Base-by-base conservation (phyloP, 164 flowering plant genomes). In the Platanus orientalis region DNA sequence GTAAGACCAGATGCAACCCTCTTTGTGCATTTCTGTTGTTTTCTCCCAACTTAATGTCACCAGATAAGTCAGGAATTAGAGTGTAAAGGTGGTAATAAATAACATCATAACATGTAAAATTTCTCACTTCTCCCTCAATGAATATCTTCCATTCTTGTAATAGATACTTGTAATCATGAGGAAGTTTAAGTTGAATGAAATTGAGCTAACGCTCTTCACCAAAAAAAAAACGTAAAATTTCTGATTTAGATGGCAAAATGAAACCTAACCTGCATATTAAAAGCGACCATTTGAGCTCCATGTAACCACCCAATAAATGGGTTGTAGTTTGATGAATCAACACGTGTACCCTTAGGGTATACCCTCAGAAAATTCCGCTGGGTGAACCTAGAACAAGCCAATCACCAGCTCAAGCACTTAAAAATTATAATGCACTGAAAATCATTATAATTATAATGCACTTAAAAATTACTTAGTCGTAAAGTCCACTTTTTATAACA, bases 251-350 rank as follows among this genome's bases (percentile, higher is more conserved):
- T 13, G 19, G n/a, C 28, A 20, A 3, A 32, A 19, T 25, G 21
- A 51, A 47, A 51, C n/a, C 57, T 7, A 28, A 78, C 83, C 84
- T 80, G 83, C 83, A 80, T 80, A 62, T 77, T 80, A 39, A 80
- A 75, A 12, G 83, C 83, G 20, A 80, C 84, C 84, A 80, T 75
- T 58, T 80, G 84, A 64, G 76, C 79, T 25, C 84, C 84, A 67
- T 80, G 76, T 67, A 69, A 73, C 84, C 84, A 80, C 20, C 80
- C 84, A 23, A 71, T 60, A 13, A 78, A 60, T n/a, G 84, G 81
- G 58, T 80, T 73, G 51, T 63, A 80, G 36, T 80, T 80, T 34
- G 84, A 80, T 34, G 84, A 80, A 62, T 73, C 69, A 36, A 80
- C 14, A 50, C 84, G 75, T 17, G 65, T 65, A 27, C 63, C 75